phyloP scores from a whole-genome alignment of 176 grass and related monocot species.

The Oryza longistaminata region DNA sequence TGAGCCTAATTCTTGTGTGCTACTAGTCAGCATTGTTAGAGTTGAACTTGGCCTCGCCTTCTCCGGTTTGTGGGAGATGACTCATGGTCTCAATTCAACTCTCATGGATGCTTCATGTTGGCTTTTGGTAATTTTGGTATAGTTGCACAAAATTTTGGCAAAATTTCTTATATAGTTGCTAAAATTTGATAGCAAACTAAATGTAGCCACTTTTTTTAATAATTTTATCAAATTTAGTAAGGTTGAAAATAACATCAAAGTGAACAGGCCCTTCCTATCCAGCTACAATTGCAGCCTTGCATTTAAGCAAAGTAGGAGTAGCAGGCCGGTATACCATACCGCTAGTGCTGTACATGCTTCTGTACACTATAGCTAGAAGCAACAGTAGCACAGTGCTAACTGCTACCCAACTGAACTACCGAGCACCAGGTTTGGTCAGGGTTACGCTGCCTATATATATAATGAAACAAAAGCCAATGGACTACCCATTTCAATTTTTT shows the following conservation, averaged over 20 bases:
- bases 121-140: no score
- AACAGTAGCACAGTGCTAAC: background rate
- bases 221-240: no score
- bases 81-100: background rate
- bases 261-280: no score
- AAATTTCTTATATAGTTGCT: no score
- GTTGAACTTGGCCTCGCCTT: background rate
- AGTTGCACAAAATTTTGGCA: no score
- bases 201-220: no score
- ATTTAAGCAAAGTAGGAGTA: background rate
- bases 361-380: background rate
- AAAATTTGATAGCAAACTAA: no score
- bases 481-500: no score
- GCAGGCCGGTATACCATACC: background rate
- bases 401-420: background rate
- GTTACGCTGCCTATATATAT: no score
- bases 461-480: background rate
- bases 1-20: background rate
- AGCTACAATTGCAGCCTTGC: slow-evolving; percentile 19
- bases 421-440: no score
- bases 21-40: background rate
- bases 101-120: background rate
- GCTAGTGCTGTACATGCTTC: background rate
- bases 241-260: no score
- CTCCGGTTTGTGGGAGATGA: background rate